Base-by-base conservation (phyloP, 495 filamentous ascomycete genomes). In the Penicillium argentinense region DNA sequence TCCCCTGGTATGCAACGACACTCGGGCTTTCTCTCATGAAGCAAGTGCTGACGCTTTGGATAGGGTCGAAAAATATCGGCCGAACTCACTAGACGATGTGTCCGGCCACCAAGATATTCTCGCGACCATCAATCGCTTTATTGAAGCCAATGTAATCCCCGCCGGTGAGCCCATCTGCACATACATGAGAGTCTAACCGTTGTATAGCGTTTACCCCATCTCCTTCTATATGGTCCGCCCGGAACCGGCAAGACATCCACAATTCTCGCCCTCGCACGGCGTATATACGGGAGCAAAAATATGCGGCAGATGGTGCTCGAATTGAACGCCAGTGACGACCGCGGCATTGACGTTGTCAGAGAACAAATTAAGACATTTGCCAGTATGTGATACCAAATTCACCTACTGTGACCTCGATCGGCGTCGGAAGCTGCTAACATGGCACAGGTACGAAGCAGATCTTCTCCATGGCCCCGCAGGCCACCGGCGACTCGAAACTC, bases 341-440 rank as follows among this genome's bases (percentile, higher is more conserved):
- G 93, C 71, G 93, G 93, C 58, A 99, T 99, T 69, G 95, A 99
- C 51, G 93, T 99, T 4, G 93, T 99, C 33, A 81, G 92, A 47
- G 95, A 99, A 67, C 95, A 97, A 67, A 97, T 99, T 75, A 97
- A 97, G 74, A 99, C 95, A 1, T 99, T 97, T 68, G 91, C 89
- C 21, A 95, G 87, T 58, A 79, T 73, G 53, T 65, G 8, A 11
- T 18, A 18, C 7, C 34, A 32, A 28, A 9, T 30, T 3, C 14
- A 18, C 2, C n/a, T 27, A 13, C 16, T n/a, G n/a, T n/a, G 12
- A 36, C 4, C 6, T 7, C 4, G 9, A 36, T 18, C n/a, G n/a
- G n/a, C n/a, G n/a, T n/a, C n/a, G n/a, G n/a, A n/a, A n/a, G n/a
- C n/a, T n/a, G n/a, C n/a, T n/a, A n/a, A n/a, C n/a, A n/a, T 24